Conservation (phyloP, 1,284 basidiomycete genomes). For the Moesziomyces aphidis region DNA sequence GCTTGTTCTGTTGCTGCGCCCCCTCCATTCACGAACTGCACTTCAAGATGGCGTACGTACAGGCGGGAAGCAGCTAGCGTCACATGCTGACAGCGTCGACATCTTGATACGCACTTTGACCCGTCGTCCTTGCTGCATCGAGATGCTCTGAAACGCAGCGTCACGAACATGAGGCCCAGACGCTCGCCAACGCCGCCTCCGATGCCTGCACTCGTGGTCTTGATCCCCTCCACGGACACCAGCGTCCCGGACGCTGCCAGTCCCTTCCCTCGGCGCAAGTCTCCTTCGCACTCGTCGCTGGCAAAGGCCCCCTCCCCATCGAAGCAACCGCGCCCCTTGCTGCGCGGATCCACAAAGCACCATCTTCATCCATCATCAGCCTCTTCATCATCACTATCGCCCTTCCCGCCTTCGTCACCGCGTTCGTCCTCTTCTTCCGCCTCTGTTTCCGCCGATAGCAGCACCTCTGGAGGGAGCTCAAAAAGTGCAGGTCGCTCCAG, state of each 20-base stretch:
- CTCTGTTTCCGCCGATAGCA: conserved; percentile 2
- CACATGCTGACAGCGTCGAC: not conserved
- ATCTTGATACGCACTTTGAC: not conserved
- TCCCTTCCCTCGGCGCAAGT: not conserved
- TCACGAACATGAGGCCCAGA: conserved; percentile 16
- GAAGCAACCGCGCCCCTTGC: not conserved
- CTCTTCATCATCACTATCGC: conserved; percentile 4
- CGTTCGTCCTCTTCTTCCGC: not conserved
- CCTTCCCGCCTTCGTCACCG: conserved; percentile 3
- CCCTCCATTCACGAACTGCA: not conserved
- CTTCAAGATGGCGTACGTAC: not conserved
- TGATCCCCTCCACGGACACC: conserved; percentile 8
- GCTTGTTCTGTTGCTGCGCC: too few relatives aligned
- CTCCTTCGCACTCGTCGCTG: conserved; percentile 1
- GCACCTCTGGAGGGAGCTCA: not conserved
- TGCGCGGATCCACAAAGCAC: not conserved
- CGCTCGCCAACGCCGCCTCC: not conserved
- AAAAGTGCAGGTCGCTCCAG: conserved; percentile 2
- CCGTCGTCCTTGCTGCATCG: conserved; percentile 3
- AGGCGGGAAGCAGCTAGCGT: not conserved
- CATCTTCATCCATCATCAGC: not conserved
- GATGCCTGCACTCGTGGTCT: conserved; percentile 28
- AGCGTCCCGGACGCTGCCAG: not conserved
- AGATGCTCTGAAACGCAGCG: conserved; percentile 12
- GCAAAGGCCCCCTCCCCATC: not conserved